Evolutionary conservation across 805 yeast genomes (phyloP), one percentile per base, ranked within the genome.

Genomic region (Spathaspora boniae): DNA sequence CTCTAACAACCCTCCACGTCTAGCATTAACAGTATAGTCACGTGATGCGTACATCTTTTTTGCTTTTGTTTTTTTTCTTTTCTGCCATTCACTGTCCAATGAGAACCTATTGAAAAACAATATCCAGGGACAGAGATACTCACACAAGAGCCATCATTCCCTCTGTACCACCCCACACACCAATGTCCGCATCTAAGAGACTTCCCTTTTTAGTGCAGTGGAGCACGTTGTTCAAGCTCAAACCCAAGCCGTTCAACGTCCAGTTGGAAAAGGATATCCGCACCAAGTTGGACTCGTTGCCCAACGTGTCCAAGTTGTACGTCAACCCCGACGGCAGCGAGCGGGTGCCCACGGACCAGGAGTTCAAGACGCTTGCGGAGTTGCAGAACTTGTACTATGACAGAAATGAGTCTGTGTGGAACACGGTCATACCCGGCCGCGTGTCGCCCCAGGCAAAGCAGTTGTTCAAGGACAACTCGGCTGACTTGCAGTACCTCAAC

Each of bases 291-390:
- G 80, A 78, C 50, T 56, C 75, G 16, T 68, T 84, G 37, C 82
- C 88, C 17, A 71, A 79, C 19, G 74, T 82, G 21, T 73, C 81
- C 38, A 74, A 78, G 53, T 68, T 83, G 45, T 86, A 78, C 58
- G 76, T 80, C 53, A 81, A 82, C 56, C 73, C 82, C 33, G 91
- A 86, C 54, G 95, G 94, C 5, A 64, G 86, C 8, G 74, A 81
- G 35, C 71, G 88, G 45, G 74, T 68, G 16, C 91, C 88, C 32
- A 58, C 72, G 19, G 94, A 86, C 50, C 60, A 63, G 26, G 93
- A 86, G 62, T 70, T 84, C 51, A 78, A 82, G 58, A 75, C 76
- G 30, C 76, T 85, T 37, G 87, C 91, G 15, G 82, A 76, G 47
- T 70, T 86, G 50, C 83, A 81, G 46, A 67, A 74, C 36, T 68